These are phyloP conservation scores for Leucocoprinus sp. DNA, from an alignment of 768 basidiomycete genomes.

Conservation along the genomic window DNA sequence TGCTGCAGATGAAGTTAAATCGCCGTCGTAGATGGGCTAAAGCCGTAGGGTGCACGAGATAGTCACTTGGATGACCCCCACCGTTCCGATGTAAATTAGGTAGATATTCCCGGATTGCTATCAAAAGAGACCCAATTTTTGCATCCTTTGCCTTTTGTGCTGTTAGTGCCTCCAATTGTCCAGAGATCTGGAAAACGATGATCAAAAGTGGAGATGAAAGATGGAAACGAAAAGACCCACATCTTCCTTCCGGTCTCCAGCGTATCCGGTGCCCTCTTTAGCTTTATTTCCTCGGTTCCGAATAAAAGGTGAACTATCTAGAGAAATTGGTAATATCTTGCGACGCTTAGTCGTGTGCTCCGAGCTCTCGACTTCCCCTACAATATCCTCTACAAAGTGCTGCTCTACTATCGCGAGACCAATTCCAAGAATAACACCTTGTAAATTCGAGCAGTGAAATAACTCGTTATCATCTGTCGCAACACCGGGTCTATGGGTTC, in stretches of 20 bases:
- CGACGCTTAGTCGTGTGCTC: conserved; percentile 36
- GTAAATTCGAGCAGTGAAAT: conserved; percentile 85
- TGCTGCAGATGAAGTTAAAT: conserved; percentile 83
- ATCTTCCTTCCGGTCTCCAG: conserved; percentile 77
- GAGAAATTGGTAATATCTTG: conserved; percentile 28
- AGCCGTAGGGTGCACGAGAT: conserved; percentile 85
- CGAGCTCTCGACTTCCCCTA: conserved; percentile 24
- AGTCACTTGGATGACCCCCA: conserved; percentile 80
- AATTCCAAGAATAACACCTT: conserved; percentile 87
- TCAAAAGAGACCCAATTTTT: conserved; percentile 60
- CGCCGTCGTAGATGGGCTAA: conserved; percentile 86
- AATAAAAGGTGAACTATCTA: conserved; percentile 36
- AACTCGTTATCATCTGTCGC: conserved; percentile 29
- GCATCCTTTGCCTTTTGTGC: conserved; percentile 70
- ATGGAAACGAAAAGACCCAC: conserved; percentile 36
- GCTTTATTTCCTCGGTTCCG: conserved; percentile 49
- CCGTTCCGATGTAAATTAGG: conserved; percentile 71
- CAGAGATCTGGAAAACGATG: conserved; percentile 48
- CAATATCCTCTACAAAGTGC: conserved; percentile 38
- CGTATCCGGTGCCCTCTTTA: conserved; percentile 83
- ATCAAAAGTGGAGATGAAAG: background rate
- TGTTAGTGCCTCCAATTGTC: conserved; percentile 69
- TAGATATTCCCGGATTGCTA: conserved; percentile 71
- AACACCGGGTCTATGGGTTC: conserved; percentile 13
- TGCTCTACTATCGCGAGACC: conserved; percentile 83